Conservation (phyloP, 345 rosid species). For the Erucastrum elatum region DNA sequence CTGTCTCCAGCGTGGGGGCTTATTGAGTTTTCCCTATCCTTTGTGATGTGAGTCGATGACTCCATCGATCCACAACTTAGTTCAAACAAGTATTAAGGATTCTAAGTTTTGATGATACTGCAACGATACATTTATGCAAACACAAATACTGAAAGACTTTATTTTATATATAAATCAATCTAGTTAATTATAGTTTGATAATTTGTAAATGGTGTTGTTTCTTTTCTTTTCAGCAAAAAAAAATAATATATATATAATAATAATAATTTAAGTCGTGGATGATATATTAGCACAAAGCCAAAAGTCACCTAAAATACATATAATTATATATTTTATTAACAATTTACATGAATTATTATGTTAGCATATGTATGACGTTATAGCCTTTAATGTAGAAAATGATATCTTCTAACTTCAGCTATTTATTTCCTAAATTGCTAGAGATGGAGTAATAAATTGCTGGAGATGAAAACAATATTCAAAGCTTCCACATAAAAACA, state of each 20-base stretch:
- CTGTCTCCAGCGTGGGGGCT: not conserved
- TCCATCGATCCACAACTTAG: not conserved
- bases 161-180: too few species aligned
- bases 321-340: too few species aligned
- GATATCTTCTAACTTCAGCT: too few species aligned
- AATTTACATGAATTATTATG: too few species aligned
- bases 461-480: not conserved
- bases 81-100: not conserved
- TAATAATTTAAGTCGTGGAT: not conserved
- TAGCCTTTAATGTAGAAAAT: too few species aligned
- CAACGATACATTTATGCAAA: not conserved
- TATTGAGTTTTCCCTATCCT: not conserved
- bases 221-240: too few species aligned
- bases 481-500: not conserved
- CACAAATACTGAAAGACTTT: not conserved
- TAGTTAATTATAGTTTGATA: too few species aligned
- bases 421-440: not conserved
- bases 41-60: not conserved
- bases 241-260: too few species aligned
- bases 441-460: not conserved
- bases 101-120: not conserved
- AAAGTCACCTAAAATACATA: too few species aligned
- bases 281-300: not conserved
- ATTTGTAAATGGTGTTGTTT: too few species aligned
- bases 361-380: too few species aligned